Conservation (phyloP, 2,329 filamentous ascomycete species). For the Helicocarpus griseus region DNA sequence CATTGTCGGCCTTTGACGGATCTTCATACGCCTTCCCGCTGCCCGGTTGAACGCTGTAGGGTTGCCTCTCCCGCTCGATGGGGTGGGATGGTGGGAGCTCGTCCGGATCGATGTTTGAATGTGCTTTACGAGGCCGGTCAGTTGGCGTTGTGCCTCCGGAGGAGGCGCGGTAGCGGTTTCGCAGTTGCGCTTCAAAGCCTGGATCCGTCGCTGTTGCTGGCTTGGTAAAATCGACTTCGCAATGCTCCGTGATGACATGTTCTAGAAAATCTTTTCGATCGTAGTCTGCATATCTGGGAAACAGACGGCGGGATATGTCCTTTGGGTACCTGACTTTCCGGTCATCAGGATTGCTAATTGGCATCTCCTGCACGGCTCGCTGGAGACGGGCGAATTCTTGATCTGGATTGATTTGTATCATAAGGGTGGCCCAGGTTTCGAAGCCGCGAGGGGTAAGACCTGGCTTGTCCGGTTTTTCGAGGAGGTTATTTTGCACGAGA, state of each 20-base stretch:
- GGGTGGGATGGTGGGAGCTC: slow-evolving; percentile 37
- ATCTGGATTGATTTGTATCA: slow-evolving; percentile 67
- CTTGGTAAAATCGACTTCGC: slow-evolving; percentile 37
- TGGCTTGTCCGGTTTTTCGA: slow-evolving; percentile 50
- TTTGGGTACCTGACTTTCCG: slow-evolving; percentile 67
- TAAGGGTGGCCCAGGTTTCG: slow-evolving; percentile 59
- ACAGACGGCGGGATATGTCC: slow-evolving; percentile 62
- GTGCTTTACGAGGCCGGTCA: too few species aligned
- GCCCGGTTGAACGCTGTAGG: slow-evolving; percentile 52
- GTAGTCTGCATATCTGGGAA: slow-evolving; percentile 52
- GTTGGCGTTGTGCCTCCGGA: slow-evolving; percentile 4
- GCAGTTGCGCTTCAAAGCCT: slow-evolving; percentile 51
- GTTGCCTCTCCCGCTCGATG: slow-evolving; percentile 57
- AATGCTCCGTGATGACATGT: slow-evolving; percentile 47
- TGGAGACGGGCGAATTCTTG: slow-evolving; percentile 62
- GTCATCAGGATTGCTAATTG: slow-evolving; percentile 57
- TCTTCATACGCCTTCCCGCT: slow-evolving; percentile 48
- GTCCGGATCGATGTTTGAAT: too few species aligned
- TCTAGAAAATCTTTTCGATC: slow-evolving; percentile 52
- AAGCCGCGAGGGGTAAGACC: slow-evolving; percentile 60
- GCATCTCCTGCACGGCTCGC: slow-evolving; percentile 58
- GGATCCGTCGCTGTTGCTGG: slow-evolving; percentile 31
- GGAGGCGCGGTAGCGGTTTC: slow-evolving; percentile 17
- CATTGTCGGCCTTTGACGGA: background rate
- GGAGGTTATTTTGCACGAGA: slow-evolving; percentile 47